Evolutionary conservation across 805 yeast species (phyloP), one percentile per base, ranked within the genome.

Genomic region (Metschnikowia vanudenii): DNA sequence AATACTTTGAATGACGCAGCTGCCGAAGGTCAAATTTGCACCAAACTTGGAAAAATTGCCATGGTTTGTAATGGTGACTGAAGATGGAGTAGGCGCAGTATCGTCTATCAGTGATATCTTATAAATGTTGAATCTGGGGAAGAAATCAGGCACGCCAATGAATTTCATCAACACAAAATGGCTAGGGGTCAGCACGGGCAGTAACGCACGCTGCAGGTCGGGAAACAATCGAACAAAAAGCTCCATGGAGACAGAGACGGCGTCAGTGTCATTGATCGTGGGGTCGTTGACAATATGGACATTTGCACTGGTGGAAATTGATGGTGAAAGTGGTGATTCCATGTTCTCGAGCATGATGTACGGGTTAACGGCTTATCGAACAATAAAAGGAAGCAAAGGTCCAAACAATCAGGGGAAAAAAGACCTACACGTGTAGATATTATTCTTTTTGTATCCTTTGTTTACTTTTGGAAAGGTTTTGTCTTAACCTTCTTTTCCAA

Each of bases 21-120:
- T 53, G 26, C 68, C 70, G 19, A 79, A 52, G 0, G 82, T 78
- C 56, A 79, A 60, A 37, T 69, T 64, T 18, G 63, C 58, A 1
- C 68, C 69, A 41, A 65, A 69, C 12, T 53, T 50, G 33, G 58
- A 48, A 29, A 78, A 60, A 18, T 66, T 54, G 26, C 71, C 47
- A 36, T 69, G 61, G 54, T 76, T 75, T 31, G 69, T 62, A 39
- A 78, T 60, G 26, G 62, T 67, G 2, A 78, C 68, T 12, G 68
- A 57, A 38, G 63, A 58, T 2, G 46, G 24, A 2, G 54, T 49
- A 0, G 57, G 58, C 8, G 66, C 51, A 4, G 54, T 49, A 17
- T 65, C 60, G 40, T 61, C 61, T 17, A 70, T 59, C n/a, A 63
- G 40, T 12, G 62, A 52, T 9, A 77, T 61, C 37, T 65, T 70